phyloP scores from a whole-genome alignment of 1,284 basidiomycete genomes.

The Meira miltonrushii region DNA sequence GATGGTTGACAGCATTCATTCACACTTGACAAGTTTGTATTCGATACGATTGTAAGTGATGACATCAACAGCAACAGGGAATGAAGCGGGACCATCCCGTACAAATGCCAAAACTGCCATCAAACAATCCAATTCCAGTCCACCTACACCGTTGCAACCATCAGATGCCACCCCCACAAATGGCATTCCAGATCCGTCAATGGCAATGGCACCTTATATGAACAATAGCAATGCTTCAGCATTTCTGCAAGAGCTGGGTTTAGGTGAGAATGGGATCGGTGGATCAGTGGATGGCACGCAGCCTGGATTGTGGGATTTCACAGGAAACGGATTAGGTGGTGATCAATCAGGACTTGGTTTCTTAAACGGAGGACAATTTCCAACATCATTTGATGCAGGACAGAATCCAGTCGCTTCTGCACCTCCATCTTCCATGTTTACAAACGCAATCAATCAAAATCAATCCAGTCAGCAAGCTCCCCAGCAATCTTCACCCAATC shows the following conservation, averaged over 20 bases:
- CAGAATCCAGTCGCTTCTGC: too few relatives aligned
- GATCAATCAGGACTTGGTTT: neutral
- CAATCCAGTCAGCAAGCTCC: neutral
- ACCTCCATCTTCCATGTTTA: too few relatives aligned
- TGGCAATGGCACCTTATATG: constrained; percentile 6
- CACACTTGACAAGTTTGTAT: too few relatives aligned
- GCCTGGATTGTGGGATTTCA: neutral
- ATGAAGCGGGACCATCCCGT: too few relatives aligned
- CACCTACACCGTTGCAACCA: too few relatives aligned
- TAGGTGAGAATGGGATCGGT: neutral
- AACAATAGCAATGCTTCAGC: neutral
- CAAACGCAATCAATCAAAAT: neutral
- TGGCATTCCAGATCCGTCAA: neutral
- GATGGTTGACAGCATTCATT: too few relatives aligned
- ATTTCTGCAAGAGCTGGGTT: neutral
- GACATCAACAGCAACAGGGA: too few relatives aligned
- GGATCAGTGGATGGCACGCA: neutral
- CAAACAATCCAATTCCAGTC: too few relatives aligned
- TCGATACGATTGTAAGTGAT: too few relatives aligned
- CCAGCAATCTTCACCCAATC: neutral
- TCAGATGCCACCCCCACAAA: too few relatives aligned
- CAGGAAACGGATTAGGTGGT: neutral
- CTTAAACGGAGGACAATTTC: neutral
- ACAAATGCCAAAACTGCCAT: too few relatives aligned
- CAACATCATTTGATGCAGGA: too few relatives aligned